Conservation (phyloP, 495 filamentous ascomycete species). For the Neurospora sp. region DNA sequence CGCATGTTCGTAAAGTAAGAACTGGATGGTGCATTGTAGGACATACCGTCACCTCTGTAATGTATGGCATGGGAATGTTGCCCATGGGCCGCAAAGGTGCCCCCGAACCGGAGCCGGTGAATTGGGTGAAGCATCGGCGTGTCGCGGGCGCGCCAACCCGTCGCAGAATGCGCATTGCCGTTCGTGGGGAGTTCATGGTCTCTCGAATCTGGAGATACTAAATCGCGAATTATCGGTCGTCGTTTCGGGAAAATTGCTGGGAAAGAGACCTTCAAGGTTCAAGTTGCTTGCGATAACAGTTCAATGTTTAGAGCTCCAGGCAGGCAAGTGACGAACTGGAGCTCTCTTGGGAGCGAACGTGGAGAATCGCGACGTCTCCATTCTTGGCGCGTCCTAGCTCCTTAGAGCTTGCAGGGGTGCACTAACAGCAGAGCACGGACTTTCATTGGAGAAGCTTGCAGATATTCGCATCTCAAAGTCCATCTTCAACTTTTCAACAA, state of each 20-base stretch:
- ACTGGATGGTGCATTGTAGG: neutral
- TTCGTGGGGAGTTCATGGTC: constrained; percentile 24
- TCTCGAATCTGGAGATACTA: neutral
- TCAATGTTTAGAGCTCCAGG: neutral
- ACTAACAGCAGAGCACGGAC: neutral
- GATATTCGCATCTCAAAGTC: neutral
- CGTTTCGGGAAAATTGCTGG: neutral
- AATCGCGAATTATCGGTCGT: neutral
- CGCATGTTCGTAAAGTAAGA: neutral
- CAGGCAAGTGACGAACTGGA: neutral
- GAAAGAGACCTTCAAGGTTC: neutral
- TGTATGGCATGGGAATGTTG: constrained; percentile 60
- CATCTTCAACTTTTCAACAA: neutral
- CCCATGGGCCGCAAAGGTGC: constrained; percentile 28
- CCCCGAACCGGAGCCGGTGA: constrained; percentile 7
- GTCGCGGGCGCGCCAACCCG: constrained; percentile 12
- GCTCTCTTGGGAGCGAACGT: neutral
- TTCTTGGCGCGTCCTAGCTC: neutral
- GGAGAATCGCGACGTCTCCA: neutral
- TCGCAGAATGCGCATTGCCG: constrained; percentile 23
- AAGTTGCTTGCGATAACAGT: neutral
- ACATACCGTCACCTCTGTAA: constrained; percentile 75
- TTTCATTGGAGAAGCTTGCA: neutral
- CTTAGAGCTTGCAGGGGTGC: neutral
- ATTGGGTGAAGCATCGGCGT: constrained; percentile 31